Base-by-base conservation (phyloP, 2,329 filamentous ascomycete genomes). In the Alternaria dauci region DNA sequence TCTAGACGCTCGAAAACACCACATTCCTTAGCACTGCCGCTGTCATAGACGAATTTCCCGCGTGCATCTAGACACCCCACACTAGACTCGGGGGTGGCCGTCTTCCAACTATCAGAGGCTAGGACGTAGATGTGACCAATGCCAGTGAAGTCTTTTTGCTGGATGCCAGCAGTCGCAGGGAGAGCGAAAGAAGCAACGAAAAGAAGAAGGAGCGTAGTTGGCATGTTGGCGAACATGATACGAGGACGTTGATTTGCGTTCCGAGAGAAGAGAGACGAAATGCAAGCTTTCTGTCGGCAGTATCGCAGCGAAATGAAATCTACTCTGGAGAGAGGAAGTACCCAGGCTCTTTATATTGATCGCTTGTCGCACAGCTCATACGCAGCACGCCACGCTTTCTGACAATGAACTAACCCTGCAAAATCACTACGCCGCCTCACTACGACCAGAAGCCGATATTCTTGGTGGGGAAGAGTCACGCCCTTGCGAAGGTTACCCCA, bases 121-220 rank as follows among this genome's bases (percentile, higher is more conserved):
- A 76, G 66, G 7, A 77, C 75, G 25, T 55, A 55, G 53, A 77
- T 76, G 47, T 69, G 63, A 23, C 75, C 75, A 26, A 66, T 56
- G 54, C 75, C 75, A 6, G 64, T 68, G 58, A 74, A 76, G 47
- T 76, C 67, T n/a, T 61, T 58, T 52, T 74, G 68, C 18, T 66
- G 64, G 9, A 72, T 59, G 23, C 58, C 59, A 2, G 71, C 71
- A 12, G 62, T 58, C 5, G 66, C 55, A 32, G 60, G 36, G 8
- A 68, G 36, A 8, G 62, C 52, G n/a, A 66, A 9, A 4, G 60
- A 58, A 30, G 57, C 14, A 23, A 63, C 25, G 20, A 63, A 16
- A 47, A 61, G 26, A 12, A 67, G 26, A 16, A 67, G 34, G 25
- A 64, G 18, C 38, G 62, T 67, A 42, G 61, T 51, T 26, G 39